Conservation (phyloP, 2,329 filamentous ascomycete species). For the Amauroascus niger region DNA sequence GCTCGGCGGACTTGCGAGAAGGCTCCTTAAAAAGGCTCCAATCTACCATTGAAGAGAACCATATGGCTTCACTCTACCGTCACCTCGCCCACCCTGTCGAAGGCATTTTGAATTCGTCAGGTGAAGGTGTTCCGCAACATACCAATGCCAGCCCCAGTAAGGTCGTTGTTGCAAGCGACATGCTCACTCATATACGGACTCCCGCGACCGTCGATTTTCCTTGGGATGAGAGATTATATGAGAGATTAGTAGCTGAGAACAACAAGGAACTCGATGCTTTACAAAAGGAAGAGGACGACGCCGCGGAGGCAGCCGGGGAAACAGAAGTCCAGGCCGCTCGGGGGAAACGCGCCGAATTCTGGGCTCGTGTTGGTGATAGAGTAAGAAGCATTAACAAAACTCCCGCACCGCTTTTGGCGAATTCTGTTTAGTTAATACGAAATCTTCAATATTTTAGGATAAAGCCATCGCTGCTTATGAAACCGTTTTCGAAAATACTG, state of each 20-base stretch:
- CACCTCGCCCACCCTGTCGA: conserved; percentile 57
- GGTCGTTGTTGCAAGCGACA: conserved; percentile 54
- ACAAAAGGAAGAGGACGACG: conserved; percentile 85
- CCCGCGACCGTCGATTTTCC: conserved; percentile 59
- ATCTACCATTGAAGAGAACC: conserved; percentile 53
- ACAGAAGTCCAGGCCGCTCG: conserved; percentile 87
- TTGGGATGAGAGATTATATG: conserved; percentile 87
- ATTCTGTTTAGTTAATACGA: conserved; percentile 13
- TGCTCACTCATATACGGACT: conserved; percentile 63
- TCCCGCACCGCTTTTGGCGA: conserved; percentile 6
- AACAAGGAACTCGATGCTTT: conserved; percentile 65
- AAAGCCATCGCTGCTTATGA: conserved; percentile 90
- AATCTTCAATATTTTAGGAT: conserved; percentile 57
- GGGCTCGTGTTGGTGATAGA: conserved; percentile 93
- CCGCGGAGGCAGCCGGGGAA: conserved; percentile 89
- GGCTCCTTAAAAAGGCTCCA: conserved; percentile 51
- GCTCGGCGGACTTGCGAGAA: conserved; percentile 45
- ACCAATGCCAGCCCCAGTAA: conserved; percentile 36
- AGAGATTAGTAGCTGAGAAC: conserved; percentile 65
- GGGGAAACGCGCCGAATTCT: conserved; percentile 93
- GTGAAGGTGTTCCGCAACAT: conserved; percentile 51
- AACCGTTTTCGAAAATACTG: conserved; percentile 91
- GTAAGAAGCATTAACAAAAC: conserved; percentile 39
- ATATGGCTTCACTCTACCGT: conserved; percentile 59
- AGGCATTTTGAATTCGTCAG: conserved; percentile 67